Conservation (phyloP, 192 early-diverging fungal genomes). For the Rhizoclosmatium sp. region DNA sequence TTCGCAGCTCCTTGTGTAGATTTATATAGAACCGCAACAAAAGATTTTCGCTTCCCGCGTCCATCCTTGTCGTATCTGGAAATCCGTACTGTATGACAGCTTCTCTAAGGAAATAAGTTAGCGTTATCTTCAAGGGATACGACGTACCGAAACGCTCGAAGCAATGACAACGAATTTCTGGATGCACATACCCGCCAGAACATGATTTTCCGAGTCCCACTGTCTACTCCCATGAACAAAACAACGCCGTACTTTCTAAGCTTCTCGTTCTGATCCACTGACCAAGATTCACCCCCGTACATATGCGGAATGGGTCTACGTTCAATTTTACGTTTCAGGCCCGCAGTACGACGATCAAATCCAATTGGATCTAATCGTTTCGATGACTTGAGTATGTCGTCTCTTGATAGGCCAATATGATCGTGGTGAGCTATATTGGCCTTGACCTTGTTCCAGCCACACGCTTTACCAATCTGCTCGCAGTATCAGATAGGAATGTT, state of each 20-base stretch:
- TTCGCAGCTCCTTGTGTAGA: background rate
- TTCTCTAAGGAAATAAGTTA: background rate
- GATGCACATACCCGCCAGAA: slow-evolving; percentile 1
- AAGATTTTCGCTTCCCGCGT: background rate
- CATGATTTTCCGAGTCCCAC: background rate
- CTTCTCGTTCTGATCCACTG: slow-evolving; percentile 2
- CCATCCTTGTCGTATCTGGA: background rate
- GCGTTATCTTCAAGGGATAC: background rate
- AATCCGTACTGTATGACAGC: background rate
- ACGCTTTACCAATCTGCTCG: background rate
- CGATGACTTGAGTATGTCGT: too few species aligned
- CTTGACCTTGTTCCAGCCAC: background rate
- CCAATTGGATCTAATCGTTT: background rate
- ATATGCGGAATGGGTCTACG: background rate
- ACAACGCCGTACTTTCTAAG: background rate
- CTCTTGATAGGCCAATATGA: too few species aligned
- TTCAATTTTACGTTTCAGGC: background rate
- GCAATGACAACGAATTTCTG: background rate
- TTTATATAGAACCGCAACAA: background rate
- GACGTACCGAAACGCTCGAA: background rate
- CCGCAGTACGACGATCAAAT: background rate
- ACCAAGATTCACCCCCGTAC: background rate
- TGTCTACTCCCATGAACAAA: slow-evolving; percentile 9
- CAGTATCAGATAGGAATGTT: too few species aligned
- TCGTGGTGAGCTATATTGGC: too few species aligned